These are phyloP conservation scores for Colletotrichum sp. DNA, from an alignment of 2,329 filamentous ascomycete species.

Conservation along the genomic window DNA sequence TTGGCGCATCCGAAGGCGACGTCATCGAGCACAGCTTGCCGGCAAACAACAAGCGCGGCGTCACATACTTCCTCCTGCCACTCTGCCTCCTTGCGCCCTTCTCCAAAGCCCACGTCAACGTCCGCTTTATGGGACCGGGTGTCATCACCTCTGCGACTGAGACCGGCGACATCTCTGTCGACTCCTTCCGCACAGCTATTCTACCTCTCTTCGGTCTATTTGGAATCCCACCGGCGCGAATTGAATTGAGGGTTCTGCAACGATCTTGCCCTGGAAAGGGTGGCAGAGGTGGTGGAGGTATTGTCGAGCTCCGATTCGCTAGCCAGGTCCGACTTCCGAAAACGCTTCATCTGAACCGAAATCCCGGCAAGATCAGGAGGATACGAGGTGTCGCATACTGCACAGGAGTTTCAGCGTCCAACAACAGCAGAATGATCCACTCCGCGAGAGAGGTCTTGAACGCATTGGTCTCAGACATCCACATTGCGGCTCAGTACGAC, in stretches of 20 bases:
- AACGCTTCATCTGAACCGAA: constrained; percentile 86
- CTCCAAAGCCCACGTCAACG: constrained; percentile 87
- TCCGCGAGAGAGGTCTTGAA: constrained; percentile 88
- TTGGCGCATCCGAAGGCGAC: constrained; percentile 73
- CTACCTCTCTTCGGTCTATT: constrained; percentile 90
- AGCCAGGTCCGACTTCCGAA: constrained; percentile 93
- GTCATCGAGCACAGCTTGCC: constrained; percentile 84
- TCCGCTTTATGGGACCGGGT: constrained; percentile 87
- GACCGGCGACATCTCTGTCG: constrained; percentile 85
- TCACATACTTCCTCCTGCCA: constrained; percentile 91
- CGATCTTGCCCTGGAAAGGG: constrained; percentile 78
- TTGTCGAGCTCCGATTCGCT: constrained; percentile 92
- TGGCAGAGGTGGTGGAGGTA: constrained; percentile 82
- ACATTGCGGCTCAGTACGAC: constrained; percentile 84
- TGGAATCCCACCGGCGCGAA: constrained; percentile 78
- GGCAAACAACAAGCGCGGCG: constrained; percentile 76
- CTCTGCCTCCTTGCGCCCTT: constrained; percentile 92
- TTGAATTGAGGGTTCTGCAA: constrained; percentile 83
- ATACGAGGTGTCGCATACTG: constrained; percentile 94
- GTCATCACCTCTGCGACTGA: constrained; percentile 90
- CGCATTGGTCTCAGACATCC: constrained; percentile 83
- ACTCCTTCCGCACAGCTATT: constrained; percentile 91
- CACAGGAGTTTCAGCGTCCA: constrained; percentile 88
- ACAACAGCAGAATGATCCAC: constrained; percentile 96
- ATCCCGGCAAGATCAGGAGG: constrained; percentile 82